Base-by-base conservation (phyloP, 1,139 yeast genomes). In the Pichia sp. region DNA sequence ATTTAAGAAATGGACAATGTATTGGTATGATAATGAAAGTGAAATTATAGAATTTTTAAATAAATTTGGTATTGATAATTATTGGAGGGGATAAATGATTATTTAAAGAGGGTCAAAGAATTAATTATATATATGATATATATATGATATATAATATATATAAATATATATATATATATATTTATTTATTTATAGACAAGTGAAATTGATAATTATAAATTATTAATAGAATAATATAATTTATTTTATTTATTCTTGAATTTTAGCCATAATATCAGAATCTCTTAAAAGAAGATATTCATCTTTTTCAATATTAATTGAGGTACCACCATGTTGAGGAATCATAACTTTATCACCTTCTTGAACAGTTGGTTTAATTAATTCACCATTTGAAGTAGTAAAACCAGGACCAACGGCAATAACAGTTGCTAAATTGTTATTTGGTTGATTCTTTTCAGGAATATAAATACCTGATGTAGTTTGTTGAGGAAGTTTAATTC, bases 371-470 rank as follows among this genome's bases (percentile, higher is more conserved):
- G 89, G 80, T 47, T 82, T 75, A 49, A 87, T 75, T 50, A 80
- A 66, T 60, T 80, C 71, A 51, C 97, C 97, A 54, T 78, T 76
- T 57, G 76, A 71, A 56, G 81, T 79, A 49, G 78, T 70, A 61
- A 73, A 69, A 57, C 96, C 96, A 45, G 95, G 92, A 52, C 95
- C 95, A 54, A 86, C 82, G 51, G 94, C 86, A 57, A 85, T 66
- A 47, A 85, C 94, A 44, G 80, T 80, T 46, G 83, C 95, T 63
- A 81, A 78, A 74, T 86, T 86, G 65, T 87, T 78, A 72, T 92
- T 92, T 68, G 87, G 94, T 60, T 84, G 95, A 74, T 90, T 89
- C 74, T 87, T 87, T 71, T 92, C 98, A 53, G 98, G 98, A 55
- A 92, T 85, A 73, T 81, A 87, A 63, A 92, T 80, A 61, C 98